phyloP scores from a whole-genome alignment of 2,329 filamentous ascomycete genomes.

The Penicillium crustosum region DNA sequence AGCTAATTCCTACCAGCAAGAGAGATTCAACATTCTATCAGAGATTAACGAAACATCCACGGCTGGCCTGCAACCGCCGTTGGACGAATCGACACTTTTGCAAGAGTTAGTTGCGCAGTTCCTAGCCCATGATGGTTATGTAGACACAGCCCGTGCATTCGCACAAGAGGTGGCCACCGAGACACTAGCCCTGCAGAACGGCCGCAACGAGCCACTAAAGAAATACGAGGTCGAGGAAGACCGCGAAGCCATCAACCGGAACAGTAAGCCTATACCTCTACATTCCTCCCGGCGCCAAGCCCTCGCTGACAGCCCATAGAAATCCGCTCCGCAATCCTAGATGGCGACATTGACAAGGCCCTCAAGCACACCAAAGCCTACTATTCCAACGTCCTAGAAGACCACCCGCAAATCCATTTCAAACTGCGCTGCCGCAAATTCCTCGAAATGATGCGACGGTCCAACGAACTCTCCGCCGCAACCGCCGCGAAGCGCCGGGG shows the following conservation, averaged over 20 bases:
- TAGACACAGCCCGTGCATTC: slow-evolving; percentile 89
- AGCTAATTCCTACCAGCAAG: slow-evolving; percentile 49
- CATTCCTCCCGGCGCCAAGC: not conserved
- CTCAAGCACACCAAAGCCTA: slow-evolving; percentile 75
- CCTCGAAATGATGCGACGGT: slow-evolving; percentile 84
- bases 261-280: slow-evolving; percentile 60
- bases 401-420: slow-evolving; percentile 84
- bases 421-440: slow-evolving; percentile 86
- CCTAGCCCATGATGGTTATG: slow-evolving; percentile 89
- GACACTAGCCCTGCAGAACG: slow-evolving; percentile 65
- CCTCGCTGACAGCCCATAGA: slow-evolving; percentile 49
- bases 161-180: slow-evolving; percentile 75
- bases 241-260: slow-evolving; percentile 79
- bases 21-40: slow-evolving; percentile 58
- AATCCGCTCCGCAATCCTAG: slow-evolving; percentile 81
- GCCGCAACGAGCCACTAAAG: slow-evolving; percentile 52
- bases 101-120: slow-evolving; percentile 86
- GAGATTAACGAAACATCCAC: slow-evolving; percentile 63
- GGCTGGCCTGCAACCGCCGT: slow-evolving; percentile 60
- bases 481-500: slow-evolving; percentile 39
- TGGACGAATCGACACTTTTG: slow-evolving; percentile 74
- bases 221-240: slow-evolving; percentile 74
- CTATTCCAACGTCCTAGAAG: slow-evolving; percentile 76
- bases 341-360: slow-evolving; percentile 88
- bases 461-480: slow-evolving; percentile 59